These are phyloP conservation scores for Arabidopsis lyrata DNA, from an alignment of 441 rosid genomes.

Conservation along the genomic window DNA sequence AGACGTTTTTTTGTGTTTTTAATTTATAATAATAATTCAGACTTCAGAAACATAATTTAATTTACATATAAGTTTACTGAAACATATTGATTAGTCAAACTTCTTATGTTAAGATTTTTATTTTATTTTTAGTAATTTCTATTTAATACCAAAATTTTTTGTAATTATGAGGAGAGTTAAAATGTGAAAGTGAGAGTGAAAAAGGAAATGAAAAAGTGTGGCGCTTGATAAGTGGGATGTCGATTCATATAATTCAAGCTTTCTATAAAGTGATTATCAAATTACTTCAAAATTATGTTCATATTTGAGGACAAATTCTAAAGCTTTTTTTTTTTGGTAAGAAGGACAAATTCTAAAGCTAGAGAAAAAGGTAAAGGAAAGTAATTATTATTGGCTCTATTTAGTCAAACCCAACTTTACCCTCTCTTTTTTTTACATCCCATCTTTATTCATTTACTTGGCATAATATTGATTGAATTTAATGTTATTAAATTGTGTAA, in stretches of 20 bases:
- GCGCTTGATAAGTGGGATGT: conserved; percentile 46
- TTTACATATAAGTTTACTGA: no score
- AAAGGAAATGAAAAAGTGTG: conserved; percentile 31
- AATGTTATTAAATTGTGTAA: neutral
- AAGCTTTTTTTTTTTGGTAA: no score
- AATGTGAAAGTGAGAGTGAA: conserved; percentile 29
- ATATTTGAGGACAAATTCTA: no score
- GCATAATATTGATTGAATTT: conserved; percentile 7
- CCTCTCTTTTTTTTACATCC: no score
- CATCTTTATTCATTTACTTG: conserved; percentile 8
- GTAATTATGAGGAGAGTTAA: conserved; percentile 27
- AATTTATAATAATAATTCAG: neutral
- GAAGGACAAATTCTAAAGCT: conserved; percentile 22
- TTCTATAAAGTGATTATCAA: conserved; percentile 47
- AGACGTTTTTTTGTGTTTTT: neutral
- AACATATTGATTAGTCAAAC: conserved; percentile 35
- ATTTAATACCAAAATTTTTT: no score
- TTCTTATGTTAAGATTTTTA: neutral
- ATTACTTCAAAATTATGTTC: conserved; percentile 24
- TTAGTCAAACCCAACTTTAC: conserved; percentile 22
- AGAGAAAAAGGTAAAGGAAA: neutral
- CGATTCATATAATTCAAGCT: conserved; percentile 47
- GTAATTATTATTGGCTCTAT: conserved; percentile 1
- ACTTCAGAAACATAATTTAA: no score
- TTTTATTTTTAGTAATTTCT: neutral